These are phyloP conservation scores for Pseudocercospora macadamiae DNA, from an alignment of 2,329 filamentous ascomycete species.

Conservation along the genomic window DNA sequence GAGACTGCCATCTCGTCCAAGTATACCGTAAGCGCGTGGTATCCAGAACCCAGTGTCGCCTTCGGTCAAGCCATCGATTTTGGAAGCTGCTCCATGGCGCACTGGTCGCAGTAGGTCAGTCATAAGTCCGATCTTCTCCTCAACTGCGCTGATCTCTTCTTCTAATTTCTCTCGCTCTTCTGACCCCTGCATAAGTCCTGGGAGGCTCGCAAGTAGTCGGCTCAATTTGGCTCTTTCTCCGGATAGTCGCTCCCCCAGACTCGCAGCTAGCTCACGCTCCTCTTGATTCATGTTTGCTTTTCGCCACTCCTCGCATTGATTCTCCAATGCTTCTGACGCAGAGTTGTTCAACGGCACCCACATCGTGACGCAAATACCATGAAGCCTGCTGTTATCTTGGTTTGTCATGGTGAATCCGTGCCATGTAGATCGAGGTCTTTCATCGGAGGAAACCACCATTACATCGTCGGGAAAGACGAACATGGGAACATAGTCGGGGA, in stretches of 20 bases:
- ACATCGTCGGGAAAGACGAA: conserved; percentile 99
- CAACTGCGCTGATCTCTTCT: conserved; percentile 91
- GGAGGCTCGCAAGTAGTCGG: conserved; percentile 79
- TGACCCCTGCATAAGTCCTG: conserved; percentile 78
- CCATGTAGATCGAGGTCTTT: conserved; percentile 94
- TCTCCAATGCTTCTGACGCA: conserved; percentile 81
- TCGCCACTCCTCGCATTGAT: conserved; percentile 57
- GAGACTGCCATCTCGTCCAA: conserved; percentile 80
- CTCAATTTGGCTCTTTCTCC: conserved; percentile 88
- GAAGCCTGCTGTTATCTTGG: conserved; percentile 86
- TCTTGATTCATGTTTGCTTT: conserved; percentile 78
- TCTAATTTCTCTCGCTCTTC: conserved; percentile 80
- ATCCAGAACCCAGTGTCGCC: conserved; percentile 97
- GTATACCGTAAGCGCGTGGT: conserved; percentile 87
- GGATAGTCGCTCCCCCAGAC: conserved; percentile 84
- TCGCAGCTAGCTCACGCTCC: conserved; percentile 89
- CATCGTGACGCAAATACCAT: conserved; percentile 87
- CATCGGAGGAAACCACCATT: conserved; percentile 92
- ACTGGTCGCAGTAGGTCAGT: conserved; percentile 91
- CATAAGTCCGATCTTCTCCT: conserved; percentile 97
- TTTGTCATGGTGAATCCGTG: conserved; percentile 98
- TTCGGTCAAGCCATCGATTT: conserved; percentile 94
- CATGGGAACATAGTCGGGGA: conserved; percentile 98
- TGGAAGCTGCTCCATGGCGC: conserved; percentile 90
- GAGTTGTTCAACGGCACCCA: conserved; percentile 86